These are phyloP conservation scores for Parachaetomium inaequale DNA, from an alignment of 495 filamentous ascomycete species.

Conservation along the genomic window DNA sequence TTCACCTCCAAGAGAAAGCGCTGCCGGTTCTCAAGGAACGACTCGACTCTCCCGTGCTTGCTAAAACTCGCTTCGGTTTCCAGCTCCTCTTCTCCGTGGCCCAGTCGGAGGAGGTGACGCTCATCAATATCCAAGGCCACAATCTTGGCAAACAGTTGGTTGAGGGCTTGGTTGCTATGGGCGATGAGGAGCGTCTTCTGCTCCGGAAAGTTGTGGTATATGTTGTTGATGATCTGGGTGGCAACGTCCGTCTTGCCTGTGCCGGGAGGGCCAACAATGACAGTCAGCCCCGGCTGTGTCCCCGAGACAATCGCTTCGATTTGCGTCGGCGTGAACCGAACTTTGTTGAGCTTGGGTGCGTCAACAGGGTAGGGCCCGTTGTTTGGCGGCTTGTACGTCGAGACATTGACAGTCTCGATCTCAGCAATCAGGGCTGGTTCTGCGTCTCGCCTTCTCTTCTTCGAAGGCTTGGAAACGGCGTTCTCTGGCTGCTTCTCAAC, in stretches of 20 bases:
- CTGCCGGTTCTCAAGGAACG: slow-evolving; percentile 85
- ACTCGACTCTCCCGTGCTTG: slow-evolving; percentile 93
- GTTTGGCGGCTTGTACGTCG: slow-evolving; percentile 87
- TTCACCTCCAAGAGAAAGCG: slow-evolving; percentile 80
- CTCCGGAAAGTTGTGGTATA: slow-evolving; percentile 94
- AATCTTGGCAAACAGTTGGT: slow-evolving; percentile 99
- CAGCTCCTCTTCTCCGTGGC: slow-evolving; percentile 92
- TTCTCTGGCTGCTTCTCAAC: slow-evolving; percentile 48
- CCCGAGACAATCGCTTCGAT: slow-evolving; percentile 91
- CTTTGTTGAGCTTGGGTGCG: slow-evolving; percentile 72
- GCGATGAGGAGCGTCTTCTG: slow-evolving; percentile 92
- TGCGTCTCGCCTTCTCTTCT: slow-evolving; percentile 77
- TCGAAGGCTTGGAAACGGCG: slow-evolving; percentile 52
- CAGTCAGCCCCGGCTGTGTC: slow-evolving; percentile 88
- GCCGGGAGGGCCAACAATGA: slow-evolving; percentile 92
- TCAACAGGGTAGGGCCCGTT: slow-evolving; percentile 90
- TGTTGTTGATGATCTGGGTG: slow-evolving; percentile 97
- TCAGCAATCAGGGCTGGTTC: slow-evolving; percentile 57
- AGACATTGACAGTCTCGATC: slow-evolving; percentile 69
- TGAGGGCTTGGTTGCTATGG: slow-evolving; percentile 95
- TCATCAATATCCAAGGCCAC: slow-evolving; percentile 91
- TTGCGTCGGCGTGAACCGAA: slow-evolving; percentile 89
- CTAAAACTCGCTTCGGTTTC: slow-evolving; percentile 83
- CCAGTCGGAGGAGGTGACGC: slow-evolving; percentile 86
- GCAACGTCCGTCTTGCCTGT: slow-evolving; percentile 98